Evolutionary conservation across 2,329 filamentous ascomycete species (phyloP).

Genomic region (Alternaria angustiovoidea): DNA sequence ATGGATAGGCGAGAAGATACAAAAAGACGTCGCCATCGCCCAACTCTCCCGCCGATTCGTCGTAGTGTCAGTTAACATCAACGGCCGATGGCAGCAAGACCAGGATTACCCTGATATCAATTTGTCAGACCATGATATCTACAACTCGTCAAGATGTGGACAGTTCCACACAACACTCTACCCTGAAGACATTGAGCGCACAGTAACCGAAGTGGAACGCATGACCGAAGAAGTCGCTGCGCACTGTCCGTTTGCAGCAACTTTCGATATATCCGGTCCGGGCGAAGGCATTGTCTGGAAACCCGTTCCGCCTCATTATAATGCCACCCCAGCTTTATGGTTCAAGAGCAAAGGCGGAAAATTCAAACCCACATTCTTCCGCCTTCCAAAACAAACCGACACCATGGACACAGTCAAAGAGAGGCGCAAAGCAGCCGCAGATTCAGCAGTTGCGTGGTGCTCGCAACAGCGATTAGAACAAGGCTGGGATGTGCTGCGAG

Average conservation of each 20-base stretch:
- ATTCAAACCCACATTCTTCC: slow-evolving; percentile 37
- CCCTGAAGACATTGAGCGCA: neutral
- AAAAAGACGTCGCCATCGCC: slow-evolving; percentile 31
- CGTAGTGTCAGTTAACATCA: slow-evolving; percentile 38
- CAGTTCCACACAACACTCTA: neutral
- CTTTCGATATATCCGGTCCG: neutral
- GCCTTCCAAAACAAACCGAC: slow-evolving; percentile 23
- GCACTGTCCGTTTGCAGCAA: neutral
- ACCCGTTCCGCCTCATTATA: neutral
- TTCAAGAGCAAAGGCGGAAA: slow-evolving; percentile 24
- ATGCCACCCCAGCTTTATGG: neutral
- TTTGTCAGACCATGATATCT: neutral
- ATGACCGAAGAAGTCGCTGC: slow-evolving; percentile 1
- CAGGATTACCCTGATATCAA: neutral
- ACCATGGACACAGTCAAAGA: slow-evolving; percentile 7
- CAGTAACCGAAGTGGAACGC: neutral
- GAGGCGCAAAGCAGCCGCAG: slow-evolving; percentile 21
- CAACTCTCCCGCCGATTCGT: slow-evolving; percentile 37
- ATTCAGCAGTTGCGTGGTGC: slow-evolving; percentile 30
- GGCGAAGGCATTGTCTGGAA: slow-evolving; percentile 9
- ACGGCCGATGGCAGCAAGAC: slow-evolving; percentile 35
- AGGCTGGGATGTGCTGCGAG: slow-evolving; percentile 36
- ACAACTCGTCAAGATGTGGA: neutral
- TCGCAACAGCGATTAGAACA: slow-evolving; percentile 33
- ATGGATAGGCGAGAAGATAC: slow-evolving; percentile 41